Base-by-base conservation (phyloP, 805 yeast species). In the Vanderwaltozyma yarrowii region DNA sequence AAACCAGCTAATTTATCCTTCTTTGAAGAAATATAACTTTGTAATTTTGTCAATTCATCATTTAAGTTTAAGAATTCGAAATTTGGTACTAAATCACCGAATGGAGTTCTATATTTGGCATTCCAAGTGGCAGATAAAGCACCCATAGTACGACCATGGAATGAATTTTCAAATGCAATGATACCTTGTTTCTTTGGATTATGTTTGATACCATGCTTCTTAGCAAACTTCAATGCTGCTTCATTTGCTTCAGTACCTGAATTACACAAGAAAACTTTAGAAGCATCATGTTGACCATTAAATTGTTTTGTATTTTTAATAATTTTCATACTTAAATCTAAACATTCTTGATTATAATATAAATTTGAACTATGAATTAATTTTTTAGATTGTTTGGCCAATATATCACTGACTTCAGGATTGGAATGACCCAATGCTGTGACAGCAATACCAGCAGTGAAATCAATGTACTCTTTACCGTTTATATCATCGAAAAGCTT, bases 101-200 rank as follows among this genome's bases (percentile, higher is more conserved):
- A 92, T 11, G 97, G 97, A 31, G 70, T 71, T 67, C 89, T 96
- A 60, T 92, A 92, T 58, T 92, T 92, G 20, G 84, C 80, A 60
- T 88, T 92, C 46, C 94, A 84, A 1, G 98, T 92, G 6, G 88
- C 94, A 2, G 94, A 74, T 35, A 92, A 67, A 0, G 97, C 83
- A 33, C 98, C 98, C 78, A 85, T 73, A 2, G 96, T 76, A 58
- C 98, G 76, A 29, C 98, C 98, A 56, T 92, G 98, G 71, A 92
- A 92, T 1, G 95, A 80, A 47, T 81, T 78, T 49, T 78, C 75
- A 60, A 92, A 92, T n/a, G 95, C 78, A 37, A 92, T 76, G 42
- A 92, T 69, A 53, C 87, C 95, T 45, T 62, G 68, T 56, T 87
- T 88, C 33, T 65, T 65, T 12, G 65, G 70, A 41, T 67, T 62